Percentiles rank a stretch among this genome's conserved stretches.
phyloP scores from a whole-genome alignment of 805 yeast genomes.

The Kuraishia ogatae region DNA sequence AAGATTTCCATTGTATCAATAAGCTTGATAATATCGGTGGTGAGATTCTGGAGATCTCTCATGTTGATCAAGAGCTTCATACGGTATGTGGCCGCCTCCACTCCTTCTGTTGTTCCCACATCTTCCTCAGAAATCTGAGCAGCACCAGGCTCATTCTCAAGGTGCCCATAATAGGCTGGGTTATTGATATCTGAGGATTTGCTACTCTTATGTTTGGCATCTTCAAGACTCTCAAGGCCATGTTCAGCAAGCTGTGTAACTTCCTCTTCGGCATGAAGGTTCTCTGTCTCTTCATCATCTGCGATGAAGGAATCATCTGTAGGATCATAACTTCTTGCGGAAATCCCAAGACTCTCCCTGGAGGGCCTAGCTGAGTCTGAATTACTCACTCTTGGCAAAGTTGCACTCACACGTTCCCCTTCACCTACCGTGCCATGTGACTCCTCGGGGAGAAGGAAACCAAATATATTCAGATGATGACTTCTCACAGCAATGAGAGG shows the following conservation, averaged over 20 bases:
- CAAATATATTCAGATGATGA: constrained; percentile 47
- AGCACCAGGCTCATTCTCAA: background rate
- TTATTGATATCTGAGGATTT: background rate
- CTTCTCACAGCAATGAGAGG: constrained; percentile 33
- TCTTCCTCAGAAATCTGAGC: background rate
- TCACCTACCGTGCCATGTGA: background rate
- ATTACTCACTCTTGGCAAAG: background rate
- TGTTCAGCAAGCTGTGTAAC: background rate
- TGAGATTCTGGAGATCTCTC: constrained; percentile 64
- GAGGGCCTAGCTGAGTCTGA: background rate
- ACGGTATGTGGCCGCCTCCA: constrained; percentile 9
- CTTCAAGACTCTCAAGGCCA: background rate
- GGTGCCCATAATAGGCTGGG: background rate
- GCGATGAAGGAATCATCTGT: background rate
- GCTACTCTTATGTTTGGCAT: background rate
- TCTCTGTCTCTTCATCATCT: background rate
- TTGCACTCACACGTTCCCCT: background rate
- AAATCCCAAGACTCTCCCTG: background rate
- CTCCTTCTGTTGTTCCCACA: background rate
- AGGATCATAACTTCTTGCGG: background rate
- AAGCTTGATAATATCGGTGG: constrained; percentile 41
- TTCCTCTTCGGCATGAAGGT: background rate
- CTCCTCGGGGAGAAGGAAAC: constrained; percentile 14
- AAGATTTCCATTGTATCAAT: constrained; percentile 45
- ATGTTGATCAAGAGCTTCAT: constrained; percentile 47